Evolutionary conservation across 1,284 basidiomycete genomes (phyloP).

Genomic region (Blastosporella zonata): DNA sequence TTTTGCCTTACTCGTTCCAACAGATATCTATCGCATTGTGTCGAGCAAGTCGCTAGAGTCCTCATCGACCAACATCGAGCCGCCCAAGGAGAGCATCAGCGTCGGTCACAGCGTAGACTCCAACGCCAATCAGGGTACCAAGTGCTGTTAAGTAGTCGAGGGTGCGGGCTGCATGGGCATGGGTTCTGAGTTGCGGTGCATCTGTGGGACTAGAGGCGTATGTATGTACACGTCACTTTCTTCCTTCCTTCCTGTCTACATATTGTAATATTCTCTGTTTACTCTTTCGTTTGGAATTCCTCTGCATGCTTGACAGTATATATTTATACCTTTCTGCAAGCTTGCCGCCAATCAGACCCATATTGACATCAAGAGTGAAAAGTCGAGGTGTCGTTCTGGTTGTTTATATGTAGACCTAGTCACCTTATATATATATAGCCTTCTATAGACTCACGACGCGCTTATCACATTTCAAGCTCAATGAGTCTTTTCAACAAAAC

Average conservation of each 20-base stretch:
- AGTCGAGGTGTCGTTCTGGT: no score
- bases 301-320: constrained; percentile 14
- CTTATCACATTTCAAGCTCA: no score
- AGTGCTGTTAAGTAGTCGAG: constrained; percentile 39
- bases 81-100: constrained; percentile 60
- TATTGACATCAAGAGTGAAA: no score
- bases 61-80: constrained; percentile 50
- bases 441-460: no score
- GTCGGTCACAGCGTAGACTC: constrained; percentile 57
- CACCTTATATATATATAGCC: no score
- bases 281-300: constrained; percentile 13
- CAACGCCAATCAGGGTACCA: constrained; percentile 37
- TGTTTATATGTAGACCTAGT: no score
- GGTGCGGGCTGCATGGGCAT: constrained; percentile 8
- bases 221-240: constrained; percentile 15
- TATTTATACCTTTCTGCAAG: constrained; percentile 8
- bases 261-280: constrained; percentile 22
- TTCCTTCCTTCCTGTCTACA: constrained; percentile 14
- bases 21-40: constrained; percentile 94
- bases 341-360: no score
- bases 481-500: no score
- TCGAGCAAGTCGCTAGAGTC: constrained; percentile 85
- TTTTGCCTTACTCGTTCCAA: neutral
- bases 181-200: constrained; percentile 18
- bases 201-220: constrained; percentile 16